These are phyloP conservation scores for Cladosporium sp. DNA, from an alignment of 2,329 filamentous ascomycete species.

Conservation along the genomic window DNA sequence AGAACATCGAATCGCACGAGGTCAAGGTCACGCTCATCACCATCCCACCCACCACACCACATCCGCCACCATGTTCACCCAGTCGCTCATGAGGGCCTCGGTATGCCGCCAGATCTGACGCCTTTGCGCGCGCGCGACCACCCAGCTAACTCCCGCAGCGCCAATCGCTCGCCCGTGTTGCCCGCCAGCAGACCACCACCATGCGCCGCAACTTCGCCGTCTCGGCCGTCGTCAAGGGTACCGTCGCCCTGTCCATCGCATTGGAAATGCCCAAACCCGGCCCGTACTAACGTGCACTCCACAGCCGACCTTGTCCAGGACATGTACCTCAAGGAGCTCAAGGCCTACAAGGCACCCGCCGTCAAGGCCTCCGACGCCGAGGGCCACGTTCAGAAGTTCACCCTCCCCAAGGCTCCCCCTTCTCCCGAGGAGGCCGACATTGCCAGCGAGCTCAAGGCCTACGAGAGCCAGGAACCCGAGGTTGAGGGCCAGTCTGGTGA, in stretches of 20 bases:
- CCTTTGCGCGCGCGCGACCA: constrained; percentile 17
- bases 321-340: constrained; percentile 93
- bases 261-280: not conserved
- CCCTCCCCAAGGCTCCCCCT: constrained; percentile 70
- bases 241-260: constrained; percentile 22
- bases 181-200: constrained; percentile 52
- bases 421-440: constrained; percentile 95
- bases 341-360: constrained; percentile 82
- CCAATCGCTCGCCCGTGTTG: constrained; percentile 57
- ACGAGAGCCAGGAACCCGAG: constrained; percentile 91
- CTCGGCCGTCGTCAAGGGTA: constrained; percentile 59
- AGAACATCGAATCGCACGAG: not conserved
- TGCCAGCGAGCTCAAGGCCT: constrained; percentile 84
- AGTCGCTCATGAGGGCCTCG: constrained; percentile 56
- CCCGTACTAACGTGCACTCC: constrained; percentile 35
- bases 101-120: constrained; percentile 35
- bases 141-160: constrained; percentile 43
- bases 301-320: constrained; percentile 91
- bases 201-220: constrained; percentile 61
- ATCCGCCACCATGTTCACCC: constrained; percentile 52
- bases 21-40: not conserved
- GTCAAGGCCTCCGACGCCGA: constrained; percentile 84
- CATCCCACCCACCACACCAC: not conserved
- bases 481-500: constrained; percentile 79
- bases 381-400: constrained; percentile 87